A percentile compares a stretch with the other conserved stretches of the same genome.
These are phyloP conservation scores for Populus trichocarpa DNA, from an alignment of 441 rosid species.

Conservation along the genomic window DNA sequence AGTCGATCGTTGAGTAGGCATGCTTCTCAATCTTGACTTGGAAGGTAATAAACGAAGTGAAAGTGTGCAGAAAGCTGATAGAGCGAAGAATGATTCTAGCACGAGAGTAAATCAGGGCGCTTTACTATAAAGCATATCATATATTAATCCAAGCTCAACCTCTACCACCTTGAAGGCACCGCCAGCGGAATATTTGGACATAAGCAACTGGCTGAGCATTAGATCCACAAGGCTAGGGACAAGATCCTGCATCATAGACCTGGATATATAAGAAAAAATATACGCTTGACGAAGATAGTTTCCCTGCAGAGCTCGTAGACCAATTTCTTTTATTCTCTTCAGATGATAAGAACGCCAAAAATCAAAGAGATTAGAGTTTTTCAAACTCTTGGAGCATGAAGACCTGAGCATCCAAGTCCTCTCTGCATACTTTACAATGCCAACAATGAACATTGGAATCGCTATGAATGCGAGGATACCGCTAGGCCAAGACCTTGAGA, in stretches of 20 bases:
- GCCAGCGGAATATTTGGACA: background rate
- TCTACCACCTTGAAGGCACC: background rate
- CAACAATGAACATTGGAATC: slow-evolving; percentile 17
- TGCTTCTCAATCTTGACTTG: background rate
- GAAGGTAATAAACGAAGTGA: background rate
- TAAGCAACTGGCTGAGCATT: too few relatives aligned
- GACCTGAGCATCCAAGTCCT: slow-evolving; percentile 25
- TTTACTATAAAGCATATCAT: background rate
- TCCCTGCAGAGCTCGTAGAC: background rate
- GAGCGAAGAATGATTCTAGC: background rate
- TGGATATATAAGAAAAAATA: background rate
- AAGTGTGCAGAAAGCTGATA: background rate
- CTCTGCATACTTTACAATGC: slow-evolving; percentile 34
- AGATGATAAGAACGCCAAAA: too few relatives aligned
- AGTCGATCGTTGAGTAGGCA: background rate
- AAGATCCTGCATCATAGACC: background rate
- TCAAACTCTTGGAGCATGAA: background rate
- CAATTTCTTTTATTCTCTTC: background rate
- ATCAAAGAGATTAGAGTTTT: background rate
- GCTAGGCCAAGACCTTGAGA: slow-evolving; percentile 15
- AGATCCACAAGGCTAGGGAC: background rate
- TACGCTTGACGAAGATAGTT: background rate
- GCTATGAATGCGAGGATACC: slow-evolving; percentile 9
- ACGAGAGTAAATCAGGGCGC: background rate
- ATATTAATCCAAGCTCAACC: background rate